Base-by-base conservation (phyloP, 768 basidiomycete species). In the Russula virescens region DNA sequence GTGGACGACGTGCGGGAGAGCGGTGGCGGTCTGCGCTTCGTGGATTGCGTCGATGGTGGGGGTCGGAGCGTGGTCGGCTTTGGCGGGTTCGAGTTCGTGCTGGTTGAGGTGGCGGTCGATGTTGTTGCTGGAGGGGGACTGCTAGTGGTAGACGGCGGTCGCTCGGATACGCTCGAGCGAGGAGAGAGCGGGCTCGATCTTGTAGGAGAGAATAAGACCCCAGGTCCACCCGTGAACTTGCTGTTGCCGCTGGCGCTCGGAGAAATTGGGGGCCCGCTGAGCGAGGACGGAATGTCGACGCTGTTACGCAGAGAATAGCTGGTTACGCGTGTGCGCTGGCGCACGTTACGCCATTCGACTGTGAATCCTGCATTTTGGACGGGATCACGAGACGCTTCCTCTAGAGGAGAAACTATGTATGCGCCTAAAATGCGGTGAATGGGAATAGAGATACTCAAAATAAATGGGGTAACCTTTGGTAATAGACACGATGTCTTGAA, bases 401-500 rank as follows among this genome's bases (percentile, higher is more conserved):
- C 93, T 2, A 98, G 79, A 2, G 95, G 87, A 1, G 95, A 97
- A 46, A 98, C 75, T 63, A 98, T 98, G 71, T 98, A 99, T 49
- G 91, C 86, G n/a, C 95, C 95, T 94, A 5, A 6, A 21, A 43
- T 38, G 18, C 23, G 13, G 43, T 62, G 46, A 57, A 34, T 53
- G 38, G 10, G 11, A 43, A 19, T 19, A 21, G 55, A 21, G 51
- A 47, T 18, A 25, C 60, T 8, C 10, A 28, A n/a, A 25, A 47
- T 48, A 21, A 21, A 21, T 43, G 40, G 43, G 62, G 71, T 18
- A 43, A 88, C 94, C 96, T 81, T 89, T 91, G 55, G 81, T 83
- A 21, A 99, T 86, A 23, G 79, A 76, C 31, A 82, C 76, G 68
- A 98, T 85, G 70, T 91, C 89, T 51, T 83, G 83, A 45, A 97